Evolutionary conservation across 1,284 basidiomycete species (phyloP).

Genomic region (Tilletia walkeri): DNA sequence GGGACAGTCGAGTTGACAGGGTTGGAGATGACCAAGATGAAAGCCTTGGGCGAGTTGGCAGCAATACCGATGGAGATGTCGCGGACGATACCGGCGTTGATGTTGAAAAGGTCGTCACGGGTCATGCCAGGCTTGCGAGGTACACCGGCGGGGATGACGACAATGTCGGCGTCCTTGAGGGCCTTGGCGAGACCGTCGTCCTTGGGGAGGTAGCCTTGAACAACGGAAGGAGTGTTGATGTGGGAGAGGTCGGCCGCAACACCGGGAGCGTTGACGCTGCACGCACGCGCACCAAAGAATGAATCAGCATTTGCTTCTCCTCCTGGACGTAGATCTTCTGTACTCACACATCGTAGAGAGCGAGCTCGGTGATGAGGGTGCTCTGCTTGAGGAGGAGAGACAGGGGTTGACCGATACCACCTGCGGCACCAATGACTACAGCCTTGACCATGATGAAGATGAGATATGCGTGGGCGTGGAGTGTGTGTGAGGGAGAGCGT

Average conservation of each 20-base stretch:
- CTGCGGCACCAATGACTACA: constrained; percentile 54
- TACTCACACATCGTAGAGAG: constrained; percentile 93
- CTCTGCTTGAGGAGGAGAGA: constrained; percentile 84
- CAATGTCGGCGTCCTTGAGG: constrained; percentile 79
- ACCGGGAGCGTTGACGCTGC: constrained; percentile 69
- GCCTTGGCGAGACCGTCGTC: constrained; percentile 75
- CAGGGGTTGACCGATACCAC: constrained; percentile 74
- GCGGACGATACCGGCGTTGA: constrained; percentile 94
- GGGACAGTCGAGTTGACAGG: constrained; percentile 94
- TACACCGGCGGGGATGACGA: constrained; percentile 95
- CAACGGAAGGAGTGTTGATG: constrained; percentile 63
- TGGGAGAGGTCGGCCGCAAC: constrained; percentile 92
- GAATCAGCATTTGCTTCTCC: too few species aligned
- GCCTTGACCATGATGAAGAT: constrained; percentile 46
- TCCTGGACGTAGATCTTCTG: too few species aligned
- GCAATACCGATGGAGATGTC: constrained; percentile 89
- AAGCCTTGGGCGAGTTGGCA: constrained; percentile 80
- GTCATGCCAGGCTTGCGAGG: constrained; percentile 75
- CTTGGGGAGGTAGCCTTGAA: constrained; percentile 56
- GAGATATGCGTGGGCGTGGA: neutral
- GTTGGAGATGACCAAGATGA: constrained; percentile 94
- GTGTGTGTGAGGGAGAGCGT: constrained; percentile 18
- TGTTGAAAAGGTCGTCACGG: constrained; percentile 85
- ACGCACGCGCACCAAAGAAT: too few species aligned
- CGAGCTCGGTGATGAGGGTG: constrained; percentile 70